Evolutionary conservation across 2,329 filamentous ascomycete genomes (phyloP), one percentile per base, ranked within the genome.

Genomic region (Pseudovirgaria hyperparasitica): DNA sequence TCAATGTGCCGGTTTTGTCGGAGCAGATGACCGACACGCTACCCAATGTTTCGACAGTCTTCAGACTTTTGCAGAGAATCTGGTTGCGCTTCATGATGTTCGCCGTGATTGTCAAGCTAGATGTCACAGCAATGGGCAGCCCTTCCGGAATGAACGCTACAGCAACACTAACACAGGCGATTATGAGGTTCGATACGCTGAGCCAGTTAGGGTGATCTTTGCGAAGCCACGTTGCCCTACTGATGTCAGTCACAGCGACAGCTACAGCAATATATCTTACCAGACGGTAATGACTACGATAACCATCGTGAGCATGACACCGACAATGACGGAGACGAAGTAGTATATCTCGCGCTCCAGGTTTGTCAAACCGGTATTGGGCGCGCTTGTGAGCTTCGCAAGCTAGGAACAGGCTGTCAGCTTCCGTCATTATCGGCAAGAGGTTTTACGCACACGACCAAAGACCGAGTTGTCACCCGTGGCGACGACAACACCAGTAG

Each of bases 11-110:
- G 0, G 78, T 84, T 57, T 84, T 84, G 47, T 84, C 79, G 0
- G 76, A 81, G 46, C 78, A 82, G 21, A 85, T 74, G 6, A 81
- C 69, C 1, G 74, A 78, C 2, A 82, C 77, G 0, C 73, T 65
- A 1, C 79, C 79, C 1, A 84, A 63, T 0, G 78, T 84, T 52
- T 84, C 79, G 0, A 82, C 77, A 0, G 79, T 84, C 54, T 81
- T 81, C 24, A 86, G 61, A 0, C 75, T 81, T 54, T 85, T 85
- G 70, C 78, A 84, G 6, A 85, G 64, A 22, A 85, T 73, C 44
- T 78, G 77, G 49, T 84, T 76, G 54, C 76, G 74, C 36, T 65
- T 65, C 80, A 86, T 84, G 39, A 80, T 65, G 36, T 77, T 80
- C 12, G 80, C 79, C 2, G 72, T 76, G 32, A 86, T 85, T 0